phyloP scores from a whole-genome alignment of 179 eudicot species.

The Carnegiea gigantea region DNA sequence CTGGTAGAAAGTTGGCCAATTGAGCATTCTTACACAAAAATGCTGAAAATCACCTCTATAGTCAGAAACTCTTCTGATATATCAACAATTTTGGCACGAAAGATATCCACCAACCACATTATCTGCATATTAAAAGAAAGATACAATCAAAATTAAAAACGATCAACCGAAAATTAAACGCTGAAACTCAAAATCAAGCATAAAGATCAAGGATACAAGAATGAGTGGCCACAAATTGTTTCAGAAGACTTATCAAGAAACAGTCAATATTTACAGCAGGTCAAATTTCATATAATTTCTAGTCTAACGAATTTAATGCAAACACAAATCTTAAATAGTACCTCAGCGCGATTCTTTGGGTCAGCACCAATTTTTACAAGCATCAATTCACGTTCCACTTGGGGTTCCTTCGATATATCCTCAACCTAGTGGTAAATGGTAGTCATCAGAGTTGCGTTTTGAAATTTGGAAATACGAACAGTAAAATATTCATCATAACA shows the following conservation, averaged over 20 bases:
- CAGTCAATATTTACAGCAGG: background rate
- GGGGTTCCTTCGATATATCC: slow-evolving; percentile 88
- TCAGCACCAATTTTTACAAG: slow-evolving; percentile 78
- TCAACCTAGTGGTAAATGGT: slow-evolving; percentile 48
- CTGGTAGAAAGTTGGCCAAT: background rate
- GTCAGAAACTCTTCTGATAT: slow-evolving; percentile 68
- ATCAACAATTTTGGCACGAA: slow-evolving; percentile 86
- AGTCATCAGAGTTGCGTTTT: background rate
- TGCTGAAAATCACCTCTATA: slow-evolving; percentile 63
- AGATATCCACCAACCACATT: slow-evolving; percentile 88
- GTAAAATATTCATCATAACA: background rate
- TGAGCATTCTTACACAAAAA: background rate
- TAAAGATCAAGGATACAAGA: background rate
- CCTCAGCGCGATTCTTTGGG: slow-evolving; percentile 63
- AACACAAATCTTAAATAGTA: slow-evolving; percentile 16
- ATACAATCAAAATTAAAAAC: background rate
- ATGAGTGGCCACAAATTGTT: background rate
- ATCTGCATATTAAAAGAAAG: slow-evolving; percentile 43
- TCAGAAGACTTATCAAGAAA: background rate
- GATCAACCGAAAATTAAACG: background rate
- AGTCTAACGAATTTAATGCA: background rate
- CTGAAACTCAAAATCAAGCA: background rate
- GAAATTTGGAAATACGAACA: background rate
- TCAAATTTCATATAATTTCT: background rate
- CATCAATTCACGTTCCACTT: slow-evolving; percentile 93